Base-by-base conservation (phyloP, 1,139 yeast genomes). In the Hemisphaericaspora lyxosophila region DNA sequence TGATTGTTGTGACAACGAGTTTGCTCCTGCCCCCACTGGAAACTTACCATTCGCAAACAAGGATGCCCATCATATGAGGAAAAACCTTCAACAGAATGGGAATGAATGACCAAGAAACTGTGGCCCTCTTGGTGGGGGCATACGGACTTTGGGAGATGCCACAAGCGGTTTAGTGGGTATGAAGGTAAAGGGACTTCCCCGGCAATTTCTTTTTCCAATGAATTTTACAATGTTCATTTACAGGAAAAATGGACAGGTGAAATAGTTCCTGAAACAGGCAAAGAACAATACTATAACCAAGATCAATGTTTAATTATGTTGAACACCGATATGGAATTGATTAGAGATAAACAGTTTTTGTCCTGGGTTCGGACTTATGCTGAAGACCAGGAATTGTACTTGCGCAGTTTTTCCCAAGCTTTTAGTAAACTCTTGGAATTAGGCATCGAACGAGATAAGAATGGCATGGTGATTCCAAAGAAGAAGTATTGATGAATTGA, bases 61-160 rank as follows among this genome's bases (percentile, higher is more conserved):
- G 44, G 80, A 75, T 36, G 64, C 73, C 23, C 67, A 65, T 35
- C 87, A 82, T 54, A 61, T 81, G 26, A 61, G 81, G n/a, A 35
- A 64, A 64, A 26, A 72, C 81, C 3, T 82, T 82, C 54, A 45
- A 47, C 3, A 64, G 84, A 44, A 70, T 82, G 74, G 88, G 88
- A 2, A 78, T 82, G 53, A 69, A 65, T 49, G 83, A 78, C 51
- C 74, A 70, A 50, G 87, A 82, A 54, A 75, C 78, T 20, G 88
- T 82, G 8, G 79, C 80, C 1, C 59, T 81, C 28, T 60, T 77
- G n/a, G n/a, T n/a, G 25, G 88, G 88, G 9, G 83, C 84, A 2
- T 87, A 82, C 57, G 73, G n/a, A 78, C 24, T 56, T 82, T 17
- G 88, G 88, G 13, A 66, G 86, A 30, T 78, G 85, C 48, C 87